Evolutionary conservation across 2,329 filamentous ascomycete species (phyloP), one percentile per base, ranked within the genome.

Genomic region (Colletotrichum echinochloae): DNA sequence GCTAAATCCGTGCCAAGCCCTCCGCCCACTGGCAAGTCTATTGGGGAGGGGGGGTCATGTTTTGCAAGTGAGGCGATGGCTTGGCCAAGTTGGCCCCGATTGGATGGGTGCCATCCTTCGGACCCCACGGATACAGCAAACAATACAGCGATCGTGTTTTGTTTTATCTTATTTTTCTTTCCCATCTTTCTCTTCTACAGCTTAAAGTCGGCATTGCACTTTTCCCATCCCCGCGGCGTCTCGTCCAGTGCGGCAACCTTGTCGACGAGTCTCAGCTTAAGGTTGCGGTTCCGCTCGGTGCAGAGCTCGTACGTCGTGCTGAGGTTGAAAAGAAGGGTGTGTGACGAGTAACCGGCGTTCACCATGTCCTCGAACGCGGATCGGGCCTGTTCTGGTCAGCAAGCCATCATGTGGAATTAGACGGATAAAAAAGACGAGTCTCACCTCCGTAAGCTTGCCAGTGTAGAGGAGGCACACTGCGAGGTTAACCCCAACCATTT

Each of bases 291-390:
- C 72, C 88, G 87, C 75, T 98, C 95, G 0, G 93, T 95, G 78
- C 93, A 96, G 9, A 98, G 86, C 81, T 98, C 96, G 78, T 97
- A 98, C 75, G 97, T 89, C 0, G 95, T 98, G 14, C 91, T 90
- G 16, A 99, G 81, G 78, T 98, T 98, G 81, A 98, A 97, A 0
- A 97, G 88, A 2, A 97, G 82, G 0, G 93, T 93, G 73, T 93
- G 91, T 68, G 95, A 98, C 0, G 89, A 88, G 49, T 89, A 84
- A 1, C 90, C 88, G 0, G 83, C 79, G 3, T 89, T 85, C 0
- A 94, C 84, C 14, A 97, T 81, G 0, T 82, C 81, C 76, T 95
- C 91, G 3, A 98, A 83, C 1, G 93, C 81, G 16, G 84, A 80
- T 18, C 89, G 89, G 0, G 93, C 92, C 86, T 93, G 70, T 3